phyloP scores from a whole-genome alignment of 2,329 filamentous ascomycete species.

The Beauveria pseudobassiana region DNA sequence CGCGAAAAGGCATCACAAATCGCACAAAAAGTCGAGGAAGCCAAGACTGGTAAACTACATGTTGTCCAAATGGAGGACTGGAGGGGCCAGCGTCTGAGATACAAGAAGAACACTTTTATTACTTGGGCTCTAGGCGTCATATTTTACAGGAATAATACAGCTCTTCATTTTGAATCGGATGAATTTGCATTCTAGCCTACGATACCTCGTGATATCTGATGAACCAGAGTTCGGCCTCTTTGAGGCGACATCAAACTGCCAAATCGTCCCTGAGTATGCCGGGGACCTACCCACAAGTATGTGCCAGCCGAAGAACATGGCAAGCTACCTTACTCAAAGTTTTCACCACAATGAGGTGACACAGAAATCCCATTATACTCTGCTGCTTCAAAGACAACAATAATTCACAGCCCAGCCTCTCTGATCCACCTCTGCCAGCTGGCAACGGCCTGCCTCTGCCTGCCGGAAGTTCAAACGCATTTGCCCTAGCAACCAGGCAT shows the following conservation, averaged over 20 bases:
- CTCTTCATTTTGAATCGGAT: background rate
- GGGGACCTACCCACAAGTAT: background rate
- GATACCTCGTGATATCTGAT: no score
- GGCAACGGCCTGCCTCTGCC: constrained; percentile 2
- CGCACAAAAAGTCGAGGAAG: background rate
- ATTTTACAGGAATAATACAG: background rate
- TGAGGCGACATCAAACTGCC: background rate
- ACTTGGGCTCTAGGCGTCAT: background rate
- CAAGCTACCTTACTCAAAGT: background rate
- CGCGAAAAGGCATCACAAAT: background rate
- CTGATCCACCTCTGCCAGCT: constrained; percentile 5
- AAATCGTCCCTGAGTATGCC: background rate
- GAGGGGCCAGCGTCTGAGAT: background rate
- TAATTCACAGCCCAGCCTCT: background rate
- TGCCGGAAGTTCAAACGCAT: background rate
- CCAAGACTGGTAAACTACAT: background rate
- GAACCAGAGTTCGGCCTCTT: no score
- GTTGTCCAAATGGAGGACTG: constrained; percentile 8
- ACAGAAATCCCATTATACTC: no score
- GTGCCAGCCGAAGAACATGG: background rate
- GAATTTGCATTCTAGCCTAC: background rate
- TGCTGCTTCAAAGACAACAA: background rate
- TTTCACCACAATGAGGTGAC: background rate
- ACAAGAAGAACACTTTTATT: background rate
- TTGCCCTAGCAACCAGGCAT: background rate